Evolutionary conservation across 495 filamentous ascomycete genomes (phyloP).

Genomic region (Achaetomiella virescens): DNA sequence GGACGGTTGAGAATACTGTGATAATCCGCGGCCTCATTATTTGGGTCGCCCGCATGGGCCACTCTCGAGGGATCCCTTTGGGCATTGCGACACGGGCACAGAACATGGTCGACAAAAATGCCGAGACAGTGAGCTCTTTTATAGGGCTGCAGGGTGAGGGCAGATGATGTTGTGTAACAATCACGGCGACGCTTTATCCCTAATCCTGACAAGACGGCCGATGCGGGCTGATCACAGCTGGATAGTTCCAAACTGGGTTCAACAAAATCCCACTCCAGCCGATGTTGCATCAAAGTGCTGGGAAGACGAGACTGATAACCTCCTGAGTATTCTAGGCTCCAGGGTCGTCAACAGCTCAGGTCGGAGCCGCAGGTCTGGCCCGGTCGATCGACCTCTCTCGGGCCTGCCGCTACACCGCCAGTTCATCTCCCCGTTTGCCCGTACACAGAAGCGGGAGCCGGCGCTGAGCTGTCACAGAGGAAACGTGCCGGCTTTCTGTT

Average conservation of each 20-base stretch:
- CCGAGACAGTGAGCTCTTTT: neutral
- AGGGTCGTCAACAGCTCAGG: too few relatives aligned
- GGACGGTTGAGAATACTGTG: too few relatives aligned
- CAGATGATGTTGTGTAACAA: constrained; percentile 4
- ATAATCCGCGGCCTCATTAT: too few relatives aligned
- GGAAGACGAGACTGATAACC: neutral
- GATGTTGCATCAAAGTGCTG: neutral
- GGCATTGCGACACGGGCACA: neutral
- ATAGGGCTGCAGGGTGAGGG: constrained; percentile 10
- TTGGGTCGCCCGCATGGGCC: neutral
- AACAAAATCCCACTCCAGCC: neutral
- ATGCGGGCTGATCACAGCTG: neutral
- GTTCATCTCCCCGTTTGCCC: constrained; percentile 17
- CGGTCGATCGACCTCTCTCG: neutral
- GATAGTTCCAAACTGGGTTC: too few relatives aligned
- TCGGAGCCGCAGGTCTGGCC: too few relatives aligned
- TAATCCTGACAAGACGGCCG: neutral
- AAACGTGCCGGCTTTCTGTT: constrained; percentile 12
- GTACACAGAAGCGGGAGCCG: constrained; percentile 1
- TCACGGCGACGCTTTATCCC: neutral
- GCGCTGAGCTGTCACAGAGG: constrained; percentile 19
- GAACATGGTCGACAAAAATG: neutral
- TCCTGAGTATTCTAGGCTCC: neutral
- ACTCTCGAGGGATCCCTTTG: neutral
- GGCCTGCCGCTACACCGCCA: constrained; percentile 26